These are phyloP conservation scores for Citrus inodora DNA, from an alignment of 345 rosid genomes.

Conservation along the genomic window DNA sequence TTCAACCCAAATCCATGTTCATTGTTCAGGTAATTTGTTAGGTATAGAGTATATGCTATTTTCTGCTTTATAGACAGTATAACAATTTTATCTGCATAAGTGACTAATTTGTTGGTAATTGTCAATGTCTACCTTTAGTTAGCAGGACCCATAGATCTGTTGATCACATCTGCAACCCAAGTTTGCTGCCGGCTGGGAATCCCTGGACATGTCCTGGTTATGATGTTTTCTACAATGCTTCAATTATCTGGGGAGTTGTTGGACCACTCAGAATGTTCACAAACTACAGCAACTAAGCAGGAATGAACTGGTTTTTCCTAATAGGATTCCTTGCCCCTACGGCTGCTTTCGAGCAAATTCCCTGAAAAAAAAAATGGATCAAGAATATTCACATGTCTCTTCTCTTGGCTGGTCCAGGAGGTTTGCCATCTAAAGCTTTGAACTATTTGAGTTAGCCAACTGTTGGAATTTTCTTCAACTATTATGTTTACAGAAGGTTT, in stretches of 20 bases:
- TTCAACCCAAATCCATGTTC: slow-evolving; percentile 56
- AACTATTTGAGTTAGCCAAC: slow-evolving; percentile 33
- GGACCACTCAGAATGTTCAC: slow-evolving; percentile 51
- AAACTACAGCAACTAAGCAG: slow-evolving; percentile 29
- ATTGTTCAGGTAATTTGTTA: slow-evolving; percentile 37
- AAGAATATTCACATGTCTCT: slow-evolving; percentile 36
- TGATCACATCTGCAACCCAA: slow-evolving; percentile 30
- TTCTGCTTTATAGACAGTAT: not conserved
- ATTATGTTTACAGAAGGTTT: slow-evolving; percentile 23
- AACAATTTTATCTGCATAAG: no score
- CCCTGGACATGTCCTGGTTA: slow-evolving; percentile 58
- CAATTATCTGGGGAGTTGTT: slow-evolving; percentile 57
- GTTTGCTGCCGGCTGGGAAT: slow-evolving; percentile 35
- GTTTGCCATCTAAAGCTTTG: slow-evolving; percentile 31
- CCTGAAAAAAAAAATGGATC: slow-evolving; percentile 39
- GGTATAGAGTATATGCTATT: not conserved
- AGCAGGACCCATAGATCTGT: slow-evolving; percentile 39
- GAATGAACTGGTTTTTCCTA: slow-evolving; percentile 55
- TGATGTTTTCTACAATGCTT: slow-evolving; percentile 46
- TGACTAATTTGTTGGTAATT: not conserved
- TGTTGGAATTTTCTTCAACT: slow-evolving; percentile 34
- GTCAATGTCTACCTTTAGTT: slow-evolving; percentile 17
- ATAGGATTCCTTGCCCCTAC: slow-evolving; percentile 42
- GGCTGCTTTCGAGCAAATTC: slow-evolving; percentile 33
- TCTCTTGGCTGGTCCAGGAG: slow-evolving; percentile 27